Evolutionary conservation across 805 yeast species (phyloP), one percentile per base, ranked within the genome.

Genomic region (Teunomyces cretensis): DNA sequence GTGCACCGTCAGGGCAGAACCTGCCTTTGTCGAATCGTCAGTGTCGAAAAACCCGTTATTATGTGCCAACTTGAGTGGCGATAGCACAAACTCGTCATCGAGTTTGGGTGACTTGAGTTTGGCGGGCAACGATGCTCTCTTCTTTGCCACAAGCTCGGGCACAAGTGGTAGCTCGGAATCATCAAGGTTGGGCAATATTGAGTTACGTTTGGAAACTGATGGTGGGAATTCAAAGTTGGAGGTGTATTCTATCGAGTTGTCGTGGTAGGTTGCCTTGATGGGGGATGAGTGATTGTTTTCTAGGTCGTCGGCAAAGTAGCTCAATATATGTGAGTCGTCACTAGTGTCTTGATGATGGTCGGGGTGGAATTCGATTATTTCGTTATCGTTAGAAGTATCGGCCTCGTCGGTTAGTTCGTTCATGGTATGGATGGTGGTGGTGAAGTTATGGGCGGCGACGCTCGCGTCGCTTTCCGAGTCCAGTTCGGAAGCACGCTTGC

Each of bases 1-100:
- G 39, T 62, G 57, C 13, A 49, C 46, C 13, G 33, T 41, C 13
- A 24, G 17, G 4, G 54, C 15, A 9, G 41, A 32, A 5, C 22
- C 6, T 6, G 26, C 9, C 13, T 12, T 22, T 2, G 33, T 2
- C 39, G 41, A 8, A 47, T 42, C 12, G 51, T 51, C 31, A 28
- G 38, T 8, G 45, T 46, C 37, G 54, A 49, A 6, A 49, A 43
- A 40, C 47, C 60, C 27, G 45, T 53, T 54, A 28, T 55, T 53
- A 2, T 57, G 54, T 6, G 73, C 60, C 45, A 72, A 54, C 44
- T 72, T 72, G 39, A 72, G 62, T 3, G 77, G 77, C 12, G 74
- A 68, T 32, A 70, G 61, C 30, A 70, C 67, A 52, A 72, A 72
- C 9, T 68, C 67, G 15, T 58, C 57, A 12, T 59, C 61, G n/a